Percentiles rank a stretch among this genome's conserved stretches.
phyloP scores from a whole-genome alignment of 2,329 filamentous ascomycete species.

The Phialophora expanda region DNA sequence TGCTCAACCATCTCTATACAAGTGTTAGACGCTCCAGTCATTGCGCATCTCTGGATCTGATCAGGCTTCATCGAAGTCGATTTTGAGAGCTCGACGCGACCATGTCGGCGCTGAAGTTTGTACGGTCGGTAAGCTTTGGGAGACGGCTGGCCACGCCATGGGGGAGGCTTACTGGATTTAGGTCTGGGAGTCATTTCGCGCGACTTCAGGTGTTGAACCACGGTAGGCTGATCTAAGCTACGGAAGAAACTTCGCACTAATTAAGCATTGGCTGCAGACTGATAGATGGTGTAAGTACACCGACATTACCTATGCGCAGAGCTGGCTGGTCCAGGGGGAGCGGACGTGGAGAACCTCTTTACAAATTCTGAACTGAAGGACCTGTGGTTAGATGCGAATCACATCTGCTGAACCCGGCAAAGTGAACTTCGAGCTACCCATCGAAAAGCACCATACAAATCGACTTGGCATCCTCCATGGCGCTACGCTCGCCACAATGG shows the following conservation, averaged over 20 bases:
- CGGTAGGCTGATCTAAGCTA: slow-evolving; percentile 60
- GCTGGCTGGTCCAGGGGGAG: not conserved
- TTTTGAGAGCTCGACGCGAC: slow-evolving; percentile 19
- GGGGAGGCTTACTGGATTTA: slow-evolving; percentile 44
- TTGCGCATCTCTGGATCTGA: not conserved
- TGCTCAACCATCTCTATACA: not conserved
- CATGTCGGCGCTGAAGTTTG: slow-evolving; percentile 66
- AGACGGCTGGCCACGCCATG: not conserved
- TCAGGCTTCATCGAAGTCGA: not conserved
- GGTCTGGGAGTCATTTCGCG: slow-evolving; percentile 85
- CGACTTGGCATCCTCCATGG: slow-evolving; percentile 70
- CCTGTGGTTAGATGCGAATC: slow-evolving; percentile 59
- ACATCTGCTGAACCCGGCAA: slow-evolving; percentile 65
- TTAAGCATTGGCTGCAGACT: slow-evolving; percentile 35
- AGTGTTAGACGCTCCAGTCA: not conserved
- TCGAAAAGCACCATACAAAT: slow-evolving; percentile 70
- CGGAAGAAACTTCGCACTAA: not conserved
- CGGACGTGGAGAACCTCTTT: not conserved
- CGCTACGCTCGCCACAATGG: slow-evolving; percentile 69
- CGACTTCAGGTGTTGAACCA: slow-evolving; percentile 85
- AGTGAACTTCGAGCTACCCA: slow-evolving; percentile 69
- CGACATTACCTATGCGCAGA: not conserved
- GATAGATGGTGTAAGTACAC: slow-evolving; percentile 49
- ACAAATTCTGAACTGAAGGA: slow-evolving; percentile 4
- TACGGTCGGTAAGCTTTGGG: slow-evolving; percentile 62